Evolutionary conservation across 495 filamentous ascomycete species (phyloP).

Genomic region (Aspergillus kassunensis): DNA sequence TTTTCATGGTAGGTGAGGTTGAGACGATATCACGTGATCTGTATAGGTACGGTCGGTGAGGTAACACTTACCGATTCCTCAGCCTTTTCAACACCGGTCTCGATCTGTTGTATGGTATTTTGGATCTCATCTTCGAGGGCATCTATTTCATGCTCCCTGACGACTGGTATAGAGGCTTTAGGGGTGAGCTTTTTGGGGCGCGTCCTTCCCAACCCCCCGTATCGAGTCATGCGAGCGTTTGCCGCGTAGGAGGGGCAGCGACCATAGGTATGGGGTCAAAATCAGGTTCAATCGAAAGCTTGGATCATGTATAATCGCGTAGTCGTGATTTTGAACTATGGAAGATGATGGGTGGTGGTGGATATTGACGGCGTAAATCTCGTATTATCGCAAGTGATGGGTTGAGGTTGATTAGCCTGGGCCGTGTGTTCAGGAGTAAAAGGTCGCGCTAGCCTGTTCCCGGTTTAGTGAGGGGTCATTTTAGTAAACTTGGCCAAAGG

Average conservation of each 20-base stretch:
- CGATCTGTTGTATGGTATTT: conserved; percentile 69
- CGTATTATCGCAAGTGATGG: conserved; percentile 46
- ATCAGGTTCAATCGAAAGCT: conserved; percentile 41
- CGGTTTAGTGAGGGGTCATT: conserved; percentile 48
- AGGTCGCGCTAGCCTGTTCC: conserved; percentile 45
- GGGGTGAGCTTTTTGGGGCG: conserved; percentile 88
- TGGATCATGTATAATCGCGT: conserved; percentile 52
- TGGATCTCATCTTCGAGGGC: conserved; percentile 63
- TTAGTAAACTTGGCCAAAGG: too few relatives aligned
- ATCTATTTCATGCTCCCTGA: conserved; percentile 88
- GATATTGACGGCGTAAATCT: conserved; percentile 57
- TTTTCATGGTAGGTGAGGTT: conserved; percentile 26
- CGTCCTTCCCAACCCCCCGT: conserved; percentile 51
- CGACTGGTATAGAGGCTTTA: conserved; percentile 78
- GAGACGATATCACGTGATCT: conserved; percentile 53
- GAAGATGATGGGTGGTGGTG: conserved; percentile 42
- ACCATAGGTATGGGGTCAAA: conserved; percentile 45
- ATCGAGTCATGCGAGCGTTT: conserved; percentile 67
- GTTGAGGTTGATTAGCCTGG: too few relatives aligned
- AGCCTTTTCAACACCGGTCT: conserved; percentile 92
- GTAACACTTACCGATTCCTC: conserved; percentile 88
- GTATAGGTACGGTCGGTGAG: conserved; percentile 35
- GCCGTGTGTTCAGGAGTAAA: conserved; percentile 43
- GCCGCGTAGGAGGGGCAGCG: conserved; percentile 43
- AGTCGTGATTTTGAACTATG: conserved; percentile 55